These are phyloP conservation scores for Striga asiatica DNA, from an alignment of 257 asterid species.

Conservation along the genomic window DNA sequence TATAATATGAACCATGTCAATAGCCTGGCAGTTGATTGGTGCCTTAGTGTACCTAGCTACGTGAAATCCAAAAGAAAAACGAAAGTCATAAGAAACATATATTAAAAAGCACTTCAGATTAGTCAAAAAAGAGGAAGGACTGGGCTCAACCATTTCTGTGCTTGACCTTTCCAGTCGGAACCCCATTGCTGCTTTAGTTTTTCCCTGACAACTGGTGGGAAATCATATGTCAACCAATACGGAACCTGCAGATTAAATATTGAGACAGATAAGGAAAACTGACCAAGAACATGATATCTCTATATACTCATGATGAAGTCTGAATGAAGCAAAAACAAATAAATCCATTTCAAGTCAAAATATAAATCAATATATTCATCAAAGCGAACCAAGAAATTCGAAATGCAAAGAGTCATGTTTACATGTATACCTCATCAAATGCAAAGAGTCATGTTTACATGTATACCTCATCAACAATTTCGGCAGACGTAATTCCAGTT, in stretches of 20 bases:
- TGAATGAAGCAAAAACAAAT: not conserved
- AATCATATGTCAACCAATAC: slow-evolving; percentile 85
- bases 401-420: not conserved
- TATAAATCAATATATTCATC: not conserved
- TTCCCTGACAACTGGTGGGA: slow-evolving; percentile 78
- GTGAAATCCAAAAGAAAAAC: not conserved
- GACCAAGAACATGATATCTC: slow-evolving; percentile 3
- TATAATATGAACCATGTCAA: not conserved
- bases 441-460: not conserved
- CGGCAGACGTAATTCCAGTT: slow-evolving; percentile 89
- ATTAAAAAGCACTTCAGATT: not conserved
- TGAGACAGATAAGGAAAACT: slow-evolving; percentile 9
- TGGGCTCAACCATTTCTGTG: slow-evolving; percentile 72
- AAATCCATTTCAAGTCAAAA: not conserved
- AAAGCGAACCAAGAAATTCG: not conserved
- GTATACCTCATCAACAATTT: slow-evolving; percentile 67
- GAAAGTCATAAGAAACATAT: not conserved
- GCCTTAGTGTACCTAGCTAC: not conserved
- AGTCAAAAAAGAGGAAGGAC: slow-evolving; percentile 9
- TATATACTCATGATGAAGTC: not conserved
- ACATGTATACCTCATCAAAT: slow-evolving; percentile 5
- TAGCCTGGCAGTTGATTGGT: not conserved
- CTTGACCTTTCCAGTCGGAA: slow-evolving; percentile 98
- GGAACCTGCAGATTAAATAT: slow-evolving; percentile 51
- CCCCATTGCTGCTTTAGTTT: slow-evolving; percentile 83